These are phyloP conservation scores for Sedum album DNA, from an alignment of 164 flowering plant species.

Conservation along the genomic window DNA sequence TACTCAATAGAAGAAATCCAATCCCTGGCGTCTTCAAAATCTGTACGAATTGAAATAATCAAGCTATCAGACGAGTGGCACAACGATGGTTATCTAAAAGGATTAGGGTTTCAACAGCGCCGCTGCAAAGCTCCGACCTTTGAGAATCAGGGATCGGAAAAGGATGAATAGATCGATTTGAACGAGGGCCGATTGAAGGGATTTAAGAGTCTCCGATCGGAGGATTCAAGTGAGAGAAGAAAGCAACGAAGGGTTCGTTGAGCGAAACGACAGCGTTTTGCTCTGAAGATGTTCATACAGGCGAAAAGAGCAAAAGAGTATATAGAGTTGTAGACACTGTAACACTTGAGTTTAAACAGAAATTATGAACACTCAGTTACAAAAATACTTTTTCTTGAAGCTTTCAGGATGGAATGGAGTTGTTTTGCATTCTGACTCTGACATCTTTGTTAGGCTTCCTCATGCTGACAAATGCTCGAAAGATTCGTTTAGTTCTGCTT, in stretches of 20 bases:
- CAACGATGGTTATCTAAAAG: not conserved
- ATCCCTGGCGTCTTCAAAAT: not conserved
- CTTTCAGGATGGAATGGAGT: conserved; percentile 14
- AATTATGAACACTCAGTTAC: not conserved
- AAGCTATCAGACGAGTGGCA: not conserved
- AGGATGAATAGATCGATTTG: not conserved
- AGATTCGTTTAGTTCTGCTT: conserved; percentile 29
- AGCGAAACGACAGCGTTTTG: not conserved
- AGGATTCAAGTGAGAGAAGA: not conserved
- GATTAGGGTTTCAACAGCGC: not conserved
- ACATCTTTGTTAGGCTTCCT: conserved; percentile 24
- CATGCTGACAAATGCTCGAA: conserved; percentile 36
- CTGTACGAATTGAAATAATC: not conserved
- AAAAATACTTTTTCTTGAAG: not conserved
- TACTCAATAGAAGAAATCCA: not conserved
- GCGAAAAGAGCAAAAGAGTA: not conserved
- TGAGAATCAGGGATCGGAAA: not conserved
- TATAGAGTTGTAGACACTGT: not conserved
- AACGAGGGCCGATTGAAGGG: not conserved
- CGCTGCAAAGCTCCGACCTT: not conserved
- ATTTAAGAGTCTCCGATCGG: not conserved
- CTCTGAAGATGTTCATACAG: not conserved
- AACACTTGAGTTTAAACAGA: not conserved
- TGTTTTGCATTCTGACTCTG: conserved; percentile 10
- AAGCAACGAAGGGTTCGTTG: not conserved